Base-by-base conservation (phyloP, 495 filamentous ascomycete species). In the Aspergillus olivimuriae region DNA sequence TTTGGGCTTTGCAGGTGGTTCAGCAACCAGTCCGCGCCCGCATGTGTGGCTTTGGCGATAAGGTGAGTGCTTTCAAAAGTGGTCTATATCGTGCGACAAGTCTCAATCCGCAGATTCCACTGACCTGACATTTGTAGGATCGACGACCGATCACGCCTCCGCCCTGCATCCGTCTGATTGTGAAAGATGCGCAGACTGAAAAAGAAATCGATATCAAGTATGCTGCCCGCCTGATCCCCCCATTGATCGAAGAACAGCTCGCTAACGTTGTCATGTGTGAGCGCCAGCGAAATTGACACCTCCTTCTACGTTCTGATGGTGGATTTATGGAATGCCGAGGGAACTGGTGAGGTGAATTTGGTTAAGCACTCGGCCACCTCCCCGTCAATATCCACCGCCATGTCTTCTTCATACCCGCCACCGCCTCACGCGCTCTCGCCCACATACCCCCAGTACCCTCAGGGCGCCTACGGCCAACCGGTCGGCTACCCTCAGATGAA, bases 41-140 rank as follows among this genome's bases (percentile, higher is more conserved):
- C 38, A 98, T 98, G 92, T 98, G 92, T 72, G 92, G 92, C 2
- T 98, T 96, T 72, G 92, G 92, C 42, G 92, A 98, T 64, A 98
- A 98, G 77, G 89, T 94, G 55, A 19, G 40, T 26, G 12, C 8
- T 21, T 17, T 10, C 16, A 14, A 23, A n/a, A n/a, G n/a, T n/a
- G n/a, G n/a, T n/a, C n/a, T n/a, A n/a, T n/a, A n/a, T n/a, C n/a
- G n/a, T n/a, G n/a, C n/a, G n/a, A n/a, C n/a, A n/a, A n/a, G n/a
- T n/a, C n/a, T n/a, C n/a, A n/a, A n/a, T n/a, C n/a, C n/a, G n/a
- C n/a, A n/a, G n/a, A n/a, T n/a, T n/a, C n/a, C n/a, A n/a, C 28
- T 21, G 15, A 21, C 2, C 4, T 47, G 26, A 36, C 14, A 22
- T 54, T 32, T 52, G 16, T 50, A 95, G 88, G 92, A 98, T 62